phyloP scores from a whole-genome alignment of 2,329 filamentous ascomycete genomes.

The Tolypocladium inflatum region DNA sequence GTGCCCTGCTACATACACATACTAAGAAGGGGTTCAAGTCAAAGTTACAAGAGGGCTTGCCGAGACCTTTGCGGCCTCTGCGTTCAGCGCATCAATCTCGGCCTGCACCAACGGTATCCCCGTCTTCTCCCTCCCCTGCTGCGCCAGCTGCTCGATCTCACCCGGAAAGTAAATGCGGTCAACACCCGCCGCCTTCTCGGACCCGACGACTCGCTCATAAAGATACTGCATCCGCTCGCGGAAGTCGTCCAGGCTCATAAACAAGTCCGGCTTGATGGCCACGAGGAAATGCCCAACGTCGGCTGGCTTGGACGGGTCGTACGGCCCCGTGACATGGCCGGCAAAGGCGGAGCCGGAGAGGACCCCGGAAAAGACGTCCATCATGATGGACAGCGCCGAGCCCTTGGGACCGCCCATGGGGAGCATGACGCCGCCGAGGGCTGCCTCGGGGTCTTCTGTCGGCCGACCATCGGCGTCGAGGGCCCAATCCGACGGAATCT shows the following conservation, averaged over 20 bases:
- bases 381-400: slow-evolving; percentile 69
- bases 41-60: slow-evolving; percentile 10
- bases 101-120: slow-evolving; percentile 51
- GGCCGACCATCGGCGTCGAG: slow-evolving; percentile 58
- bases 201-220: slow-evolving; percentile 42
- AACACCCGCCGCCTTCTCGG: slow-evolving; percentile 44
- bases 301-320: slow-evolving; percentile 58
- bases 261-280: slow-evolving; percentile 65
- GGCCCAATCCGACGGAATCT: slow-evolving; percentile 66
- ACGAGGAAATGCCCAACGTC: slow-evolving; percentile 69
- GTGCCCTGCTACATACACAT: no score
- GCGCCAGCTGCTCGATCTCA: slow-evolving; percentile 49
- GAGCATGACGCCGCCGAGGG: slow-evolving; percentile 70
- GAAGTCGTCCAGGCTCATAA: slow-evolving; percentile 63
- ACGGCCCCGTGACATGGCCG: slow-evolving; percentile 66
- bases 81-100: slow-evolving; percentile 46
- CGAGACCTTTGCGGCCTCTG: slow-evolving; percentile 38
- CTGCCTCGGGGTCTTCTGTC: slow-evolving; percentile 63
- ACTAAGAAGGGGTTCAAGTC: background rate
- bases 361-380: slow-evolving; percentile 80
- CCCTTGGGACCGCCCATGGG: slow-evolving; percentile 83
- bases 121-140: slow-evolving; percentile 38
- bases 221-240: slow-evolving; percentile 48
- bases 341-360: slow-evolving; percentile 71
- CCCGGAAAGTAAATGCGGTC: slow-evolving; percentile 53